Percentiles rank a stretch among this genome's conserved stretches.
phyloP scores from a whole-genome alignment of 2,329 filamentous ascomycete species.

The Botrytis elliptica region DNA sequence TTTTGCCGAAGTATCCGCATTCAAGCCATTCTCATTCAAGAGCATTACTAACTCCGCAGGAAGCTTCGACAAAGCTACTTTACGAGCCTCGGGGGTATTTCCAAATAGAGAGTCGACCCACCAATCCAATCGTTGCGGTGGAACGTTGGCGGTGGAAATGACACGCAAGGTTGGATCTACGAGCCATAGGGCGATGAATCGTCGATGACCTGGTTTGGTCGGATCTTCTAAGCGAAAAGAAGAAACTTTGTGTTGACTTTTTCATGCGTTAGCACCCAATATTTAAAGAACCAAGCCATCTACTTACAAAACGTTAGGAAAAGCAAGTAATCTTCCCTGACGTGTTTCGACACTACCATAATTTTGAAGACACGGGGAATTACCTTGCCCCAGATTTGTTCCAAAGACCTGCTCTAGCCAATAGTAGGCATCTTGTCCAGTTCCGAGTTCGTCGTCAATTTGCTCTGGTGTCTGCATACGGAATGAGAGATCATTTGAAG shows the following conservation, averaged over 20 bases:
- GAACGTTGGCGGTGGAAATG: slow-evolving; percentile 51
- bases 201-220: slow-evolving; percentile 53
- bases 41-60: slow-evolving; percentile 23
- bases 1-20: not conserved
- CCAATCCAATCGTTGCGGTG: slow-evolving; percentile 51
- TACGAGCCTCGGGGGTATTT: not conserved
- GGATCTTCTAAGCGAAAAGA: slow-evolving; percentile 52
- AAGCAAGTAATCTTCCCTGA: slow-evolving; percentile 45
- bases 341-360: slow-evolving; percentile 42
- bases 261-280: not conserved
- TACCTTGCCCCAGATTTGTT: not conserved
- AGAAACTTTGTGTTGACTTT: slow-evolving; percentile 49
- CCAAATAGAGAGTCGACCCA: slow-evolving; percentile 34
- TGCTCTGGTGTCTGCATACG: slow-evolving; percentile 36
- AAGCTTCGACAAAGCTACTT: not conserved
- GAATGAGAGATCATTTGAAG: slow-evolving; percentile 45
- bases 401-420: slow-evolving; percentile 30
- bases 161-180: slow-evolving; percentile 55
- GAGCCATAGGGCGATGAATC: slow-evolving; percentile 58
- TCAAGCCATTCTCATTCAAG: slow-evolving; percentile 5
- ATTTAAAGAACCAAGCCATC: too few relatives aligned
- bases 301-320: slow-evolving; percentile 42
- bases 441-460: not conserved
- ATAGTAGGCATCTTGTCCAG: slow-evolving; percentile 20
- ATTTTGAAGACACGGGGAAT: slow-evolving; percentile 38